Conservation (phyloP, 1,284 basidiomycete genomes). For the Microbotryomycetes sp. region DNA sequence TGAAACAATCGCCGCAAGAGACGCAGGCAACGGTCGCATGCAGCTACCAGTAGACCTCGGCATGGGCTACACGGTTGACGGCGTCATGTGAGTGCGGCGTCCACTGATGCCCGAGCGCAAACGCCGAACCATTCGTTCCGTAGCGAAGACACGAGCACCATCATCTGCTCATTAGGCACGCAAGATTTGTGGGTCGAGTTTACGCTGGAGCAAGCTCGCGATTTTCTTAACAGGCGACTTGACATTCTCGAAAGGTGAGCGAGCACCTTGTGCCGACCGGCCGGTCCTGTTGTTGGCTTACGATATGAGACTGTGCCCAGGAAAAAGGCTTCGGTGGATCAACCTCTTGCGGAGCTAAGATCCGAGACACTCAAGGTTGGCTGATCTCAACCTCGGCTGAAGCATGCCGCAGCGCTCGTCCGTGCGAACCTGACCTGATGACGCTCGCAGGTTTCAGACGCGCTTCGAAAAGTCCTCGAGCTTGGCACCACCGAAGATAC, state of each 20-base stretch:
- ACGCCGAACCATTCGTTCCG: neutral
- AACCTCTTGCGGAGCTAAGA: too few relatives aligned
- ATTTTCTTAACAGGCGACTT: constrained; percentile 6
- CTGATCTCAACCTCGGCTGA: too few relatives aligned
- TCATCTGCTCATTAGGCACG: constrained; percentile 4
- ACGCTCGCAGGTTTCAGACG: neutral
- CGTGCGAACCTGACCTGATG: too few relatives aligned
- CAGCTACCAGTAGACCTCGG: constrained; percentile 11
- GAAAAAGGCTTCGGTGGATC: too few relatives aligned
- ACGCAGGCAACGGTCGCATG: constrained; percentile 7
- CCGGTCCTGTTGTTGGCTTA: too few relatives aligned
- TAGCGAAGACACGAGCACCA: constrained; percentile 7
- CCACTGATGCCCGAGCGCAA: too few relatives aligned
- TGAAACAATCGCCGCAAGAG: neutral
- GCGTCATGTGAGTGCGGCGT: constrained; percentile 18
- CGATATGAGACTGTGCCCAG: too few relatives aligned
- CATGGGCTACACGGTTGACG: constrained; percentile 9
- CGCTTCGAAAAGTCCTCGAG: neutral
- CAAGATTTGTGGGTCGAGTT: constrained; percentile 20
- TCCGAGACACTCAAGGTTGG: too few relatives aligned
- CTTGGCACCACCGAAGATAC: neutral
- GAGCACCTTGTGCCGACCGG: neutral
- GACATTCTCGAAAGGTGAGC: neutral
- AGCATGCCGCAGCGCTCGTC: too few relatives aligned
- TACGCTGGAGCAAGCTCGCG: constrained; percentile 1